Conservation (phyloP, 345 rosid species). For the Microthlaspi erraticum region DNA sequence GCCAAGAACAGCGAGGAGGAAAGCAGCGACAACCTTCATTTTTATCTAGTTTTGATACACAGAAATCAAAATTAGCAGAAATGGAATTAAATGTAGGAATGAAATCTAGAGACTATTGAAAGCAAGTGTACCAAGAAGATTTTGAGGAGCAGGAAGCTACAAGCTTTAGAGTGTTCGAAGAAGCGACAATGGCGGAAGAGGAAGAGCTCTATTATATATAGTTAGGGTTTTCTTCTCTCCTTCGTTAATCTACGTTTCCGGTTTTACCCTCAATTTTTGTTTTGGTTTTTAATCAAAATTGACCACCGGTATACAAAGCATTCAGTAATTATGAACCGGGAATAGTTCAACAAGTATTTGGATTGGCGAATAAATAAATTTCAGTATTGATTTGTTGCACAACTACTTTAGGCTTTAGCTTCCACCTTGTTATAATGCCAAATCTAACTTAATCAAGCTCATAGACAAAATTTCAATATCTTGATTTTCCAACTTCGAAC, state of each 20-base stretch:
- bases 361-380: no score
- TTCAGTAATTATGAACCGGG: neutral
- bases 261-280: neutral
- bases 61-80: neutral
- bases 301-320: neutral
- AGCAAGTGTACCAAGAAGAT: slow-evolving; percentile 24
- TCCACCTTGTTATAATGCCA: no score
- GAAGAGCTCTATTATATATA: slow-evolving; percentile 18
- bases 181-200: neutral
- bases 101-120: neutral
- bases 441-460: no score
- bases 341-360: no score
- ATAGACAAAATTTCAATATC: no score
- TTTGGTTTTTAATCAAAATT: neutral
- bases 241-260: neutral
- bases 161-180: neutral
- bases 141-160: neutral
- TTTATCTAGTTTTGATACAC: slow-evolving; percentile 25
- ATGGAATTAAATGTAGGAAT: neutral
- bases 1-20: slow-evolving; percentile 70
- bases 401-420: no score
- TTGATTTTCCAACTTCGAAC: no score
- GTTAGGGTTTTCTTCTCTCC: slow-evolving; percentile 35
- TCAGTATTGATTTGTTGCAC: no score
- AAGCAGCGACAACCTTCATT: slow-evolving; percentile 80